Percentiles rank a stretch among this genome's conserved stretches.
Conservation (phyloP, 208 protist genomes). For the Trypanosoma boissoni region DNA sequence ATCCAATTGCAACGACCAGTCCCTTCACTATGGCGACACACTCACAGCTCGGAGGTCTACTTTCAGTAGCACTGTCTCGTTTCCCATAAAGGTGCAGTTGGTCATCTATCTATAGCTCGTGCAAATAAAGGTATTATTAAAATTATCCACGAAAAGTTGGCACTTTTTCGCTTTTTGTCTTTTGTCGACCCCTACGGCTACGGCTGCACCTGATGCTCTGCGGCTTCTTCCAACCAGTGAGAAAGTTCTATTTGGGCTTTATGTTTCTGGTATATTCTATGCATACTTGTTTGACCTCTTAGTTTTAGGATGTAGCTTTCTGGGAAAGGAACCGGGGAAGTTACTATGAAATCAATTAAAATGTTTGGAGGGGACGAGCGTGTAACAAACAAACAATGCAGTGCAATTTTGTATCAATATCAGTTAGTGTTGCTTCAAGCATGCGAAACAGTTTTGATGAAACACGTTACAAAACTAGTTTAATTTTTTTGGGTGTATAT, state of each 20-base stretch:
- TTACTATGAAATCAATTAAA: slow-evolving; percentile 9
- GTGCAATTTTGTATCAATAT: too few species aligned
- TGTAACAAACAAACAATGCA: too few species aligned
- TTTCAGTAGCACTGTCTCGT: slow-evolving; percentile 32
- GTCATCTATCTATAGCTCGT: slow-evolving; percentile 47
- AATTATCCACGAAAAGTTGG: slow-evolving; percentile 39
- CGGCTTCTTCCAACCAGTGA: slow-evolving; percentile 41
- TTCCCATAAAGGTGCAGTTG: slow-evolving; percentile 25
- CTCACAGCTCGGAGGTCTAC: slow-evolving; percentile 23
- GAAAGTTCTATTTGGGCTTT: slow-evolving; percentile 45
- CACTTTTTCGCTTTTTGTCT: slow-evolving; percentile 49
- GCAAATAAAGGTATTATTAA: slow-evolving; percentile 53
- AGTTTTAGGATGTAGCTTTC: slow-evolving; percentile 46
- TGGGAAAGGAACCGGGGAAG: slow-evolving; percentile 21
- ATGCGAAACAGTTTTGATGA: too few species aligned
- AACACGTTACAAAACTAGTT: too few species aligned
- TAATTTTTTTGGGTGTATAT: too few species aligned
- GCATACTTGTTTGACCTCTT: slow-evolving; percentile 53
- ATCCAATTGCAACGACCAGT: slow-evolving; percentile 40
- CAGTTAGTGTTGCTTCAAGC: too few species aligned
- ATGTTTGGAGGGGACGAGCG: too few species aligned
- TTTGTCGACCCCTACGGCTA: slow-evolving; percentile 45
- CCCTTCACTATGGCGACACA: slow-evolving; percentile 28
- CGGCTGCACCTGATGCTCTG: slow-evolving; percentile 42
- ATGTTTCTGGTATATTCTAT: slow-evolving; percentile 42